Evolutionary conservation across 2,329 filamentous ascomycete species (phyloP).

Genomic region (Monosporascus sp.): DNA sequence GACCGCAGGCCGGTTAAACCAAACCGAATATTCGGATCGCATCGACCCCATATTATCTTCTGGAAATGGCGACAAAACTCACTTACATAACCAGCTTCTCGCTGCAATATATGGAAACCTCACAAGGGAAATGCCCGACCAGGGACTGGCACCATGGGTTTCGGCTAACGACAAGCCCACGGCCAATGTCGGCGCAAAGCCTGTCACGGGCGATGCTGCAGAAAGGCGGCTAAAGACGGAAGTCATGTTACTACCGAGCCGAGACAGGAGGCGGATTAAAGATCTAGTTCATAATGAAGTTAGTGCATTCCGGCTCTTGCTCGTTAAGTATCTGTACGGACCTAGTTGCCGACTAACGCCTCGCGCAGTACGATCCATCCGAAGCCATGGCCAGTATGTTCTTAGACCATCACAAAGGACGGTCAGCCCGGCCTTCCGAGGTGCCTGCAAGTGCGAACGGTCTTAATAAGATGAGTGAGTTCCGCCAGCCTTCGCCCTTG

Average conservation of each 20-base stretch:
- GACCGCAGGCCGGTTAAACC: slow-evolving; percentile 54
- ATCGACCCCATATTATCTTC: slow-evolving; percentile 57
- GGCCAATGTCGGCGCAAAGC: slow-evolving; percentile 52
- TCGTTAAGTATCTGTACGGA: neutral
- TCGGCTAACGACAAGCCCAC: slow-evolving; percentile 65
- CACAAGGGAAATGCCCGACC: slow-evolving; percentile 63
- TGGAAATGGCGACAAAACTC: slow-evolving; percentile 52
- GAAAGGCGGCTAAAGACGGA: slow-evolving; percentile 63
- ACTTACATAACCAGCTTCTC: slow-evolving; percentile 64
- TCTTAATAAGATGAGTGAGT: slow-evolving; percentile 74
- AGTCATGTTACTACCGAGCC: slow-evolving; percentile 64
- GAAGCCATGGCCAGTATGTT: slow-evolving; percentile 50
- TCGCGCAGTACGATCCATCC: slow-evolving; percentile 46
- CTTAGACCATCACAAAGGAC: slow-evolving; percentile 43
- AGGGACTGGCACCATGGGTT: slow-evolving; percentile 64
- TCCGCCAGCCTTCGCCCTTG: slow-evolving; percentile 1
- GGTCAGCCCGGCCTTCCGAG: slow-evolving; percentile 46
- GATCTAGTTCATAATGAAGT: slow-evolving; percentile 59
- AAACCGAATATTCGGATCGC: slow-evolving; percentile 52
- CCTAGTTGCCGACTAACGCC: slow-evolving; percentile 15
- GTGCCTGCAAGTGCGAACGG: slow-evolving; percentile 65
- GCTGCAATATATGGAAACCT: slow-evolving; percentile 65
- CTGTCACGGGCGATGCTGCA: slow-evolving; percentile 58
- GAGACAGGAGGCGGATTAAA: slow-evolving; percentile 62
- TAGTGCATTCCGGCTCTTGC: slow-evolving; percentile 19